These are phyloP conservation scores for Lathyrus tuberosus DNA, from an alignment of 306 rosid genomes.

Conservation along the genomic window DNA sequence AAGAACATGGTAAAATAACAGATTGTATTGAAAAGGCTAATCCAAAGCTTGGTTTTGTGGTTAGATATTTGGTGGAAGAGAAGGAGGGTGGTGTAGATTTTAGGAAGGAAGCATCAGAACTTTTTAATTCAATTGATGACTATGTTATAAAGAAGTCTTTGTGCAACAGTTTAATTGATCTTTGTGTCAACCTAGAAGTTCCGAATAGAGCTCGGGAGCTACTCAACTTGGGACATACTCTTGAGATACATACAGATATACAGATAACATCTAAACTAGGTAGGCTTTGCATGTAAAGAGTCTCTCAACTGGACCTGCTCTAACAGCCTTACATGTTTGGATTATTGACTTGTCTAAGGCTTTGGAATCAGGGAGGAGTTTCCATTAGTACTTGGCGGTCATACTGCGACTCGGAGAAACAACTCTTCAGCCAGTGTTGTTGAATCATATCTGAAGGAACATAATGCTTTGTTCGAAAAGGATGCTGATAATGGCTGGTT, in stretches of 20 bases:
- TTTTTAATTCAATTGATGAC: constrained; percentile 51
- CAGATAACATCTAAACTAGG: constrained; percentile 65
- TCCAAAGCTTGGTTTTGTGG: constrained; percentile 64
- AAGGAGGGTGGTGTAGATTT: constrained; percentile 50
- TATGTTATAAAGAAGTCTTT: constrained; percentile 64
- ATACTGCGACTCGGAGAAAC: constrained; percentile 57
- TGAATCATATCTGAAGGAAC: constrained; percentile 76
- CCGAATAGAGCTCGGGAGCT: constrained; percentile 64
- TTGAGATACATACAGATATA: constrained; percentile 55
- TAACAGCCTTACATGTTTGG: constrained; percentile 85
- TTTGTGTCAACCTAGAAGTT: constrained; percentile 64
- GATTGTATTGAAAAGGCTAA: constrained; percentile 59
- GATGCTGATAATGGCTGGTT: constrained; percentile 85
- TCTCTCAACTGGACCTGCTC: constrained; percentile 83
- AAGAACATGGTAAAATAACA: constrained; percentile 1
- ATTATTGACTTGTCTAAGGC: constrained; percentile 67
- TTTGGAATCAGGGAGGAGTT: constrained; percentile 70
- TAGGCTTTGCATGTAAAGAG: constrained; percentile 85
- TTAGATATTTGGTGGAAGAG: constrained; percentile 57
- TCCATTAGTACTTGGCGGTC: constrained; percentile 81
- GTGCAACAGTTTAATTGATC: constrained; percentile 80
- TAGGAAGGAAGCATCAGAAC: constrained; percentile 62
- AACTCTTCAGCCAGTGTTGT: constrained; percentile 61
- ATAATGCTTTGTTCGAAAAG: constrained; percentile 80
- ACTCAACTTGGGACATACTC: constrained; percentile 60